These are phyloP conservation scores for Pelargonium myrrhifolium DNA, from an alignment of 441 rosid genomes.

Conservation along the genomic window DNA sequence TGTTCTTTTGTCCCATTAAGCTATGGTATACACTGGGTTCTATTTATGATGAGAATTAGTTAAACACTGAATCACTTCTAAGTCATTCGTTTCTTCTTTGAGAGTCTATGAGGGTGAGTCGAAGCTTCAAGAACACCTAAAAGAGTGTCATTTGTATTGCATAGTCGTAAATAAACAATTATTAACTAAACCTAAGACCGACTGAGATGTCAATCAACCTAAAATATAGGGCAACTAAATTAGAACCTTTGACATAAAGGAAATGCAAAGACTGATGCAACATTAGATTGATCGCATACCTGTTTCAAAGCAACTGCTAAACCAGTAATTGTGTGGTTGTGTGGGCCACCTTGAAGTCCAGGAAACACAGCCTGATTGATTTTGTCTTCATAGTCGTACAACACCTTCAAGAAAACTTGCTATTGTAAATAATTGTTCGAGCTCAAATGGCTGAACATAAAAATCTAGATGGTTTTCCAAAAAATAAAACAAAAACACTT, in stretches of 20 bases:
- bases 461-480: not conserved
- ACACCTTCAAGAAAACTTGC: conserved; percentile 25
- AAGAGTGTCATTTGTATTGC: not conserved
- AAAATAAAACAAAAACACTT: not conserved
- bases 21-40: not conserved
- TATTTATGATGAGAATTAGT: not conserved
- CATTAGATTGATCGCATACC: conserved; percentile 3
- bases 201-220: not conserved
- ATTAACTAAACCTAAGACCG: not conserved
- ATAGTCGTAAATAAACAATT: not conserved
- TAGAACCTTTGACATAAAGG: not conserved
- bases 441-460: not conserved
- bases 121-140: conserved; percentile 2
- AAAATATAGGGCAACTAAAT: not conserved
- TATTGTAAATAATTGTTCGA: conserved; percentile 12
- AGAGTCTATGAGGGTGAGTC: not conserved
- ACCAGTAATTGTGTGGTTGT: conserved; percentile 26
- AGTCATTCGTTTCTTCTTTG: not conserved
- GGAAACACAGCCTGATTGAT: conserved; percentile 27
- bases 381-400: conserved; percentile 28
- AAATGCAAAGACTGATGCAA: not conserved
- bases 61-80: not conserved
- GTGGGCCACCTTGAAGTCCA: conserved; percentile 31
- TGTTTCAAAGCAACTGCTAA: conserved; percentile 24
- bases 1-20: not conserved